phyloP scores from a whole-genome alignment of 495 filamentous ascomycete species.

The Cryomyces antarcticus region DNA sequence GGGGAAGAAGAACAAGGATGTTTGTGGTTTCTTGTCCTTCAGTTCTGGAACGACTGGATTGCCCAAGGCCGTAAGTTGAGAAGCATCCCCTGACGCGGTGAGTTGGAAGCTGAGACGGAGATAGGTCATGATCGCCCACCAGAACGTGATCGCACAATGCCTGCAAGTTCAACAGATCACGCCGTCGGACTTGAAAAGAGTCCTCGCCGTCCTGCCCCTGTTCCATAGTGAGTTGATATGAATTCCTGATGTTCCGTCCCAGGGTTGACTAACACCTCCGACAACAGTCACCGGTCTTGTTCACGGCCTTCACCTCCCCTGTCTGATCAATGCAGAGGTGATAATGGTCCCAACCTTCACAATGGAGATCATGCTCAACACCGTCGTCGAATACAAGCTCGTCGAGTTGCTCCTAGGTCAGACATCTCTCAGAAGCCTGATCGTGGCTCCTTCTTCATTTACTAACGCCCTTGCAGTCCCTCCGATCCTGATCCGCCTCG shows the following conservation, averaged over 20 bases:
- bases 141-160: slow-evolving; percentile 42
- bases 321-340: slow-evolving; percentile 34
- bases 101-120: neutral
- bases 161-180: slow-evolving; percentile 33
- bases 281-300: slow-evolving; percentile 30
- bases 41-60: slow-evolving; percentile 32
- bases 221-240: slow-evolving; percentile 24
- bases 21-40: slow-evolving; percentile 36
- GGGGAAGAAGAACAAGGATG: slow-evolving; percentile 30
- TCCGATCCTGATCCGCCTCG: slow-evolving; percentile 46
- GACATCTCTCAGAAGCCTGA: too few relatives aligned
- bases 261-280: slow-evolving; percentile 15
- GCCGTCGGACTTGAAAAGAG: slow-evolving; percentile 23
- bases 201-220: slow-evolving; percentile 32
- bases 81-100: neutral
- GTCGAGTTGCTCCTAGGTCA: slow-evolving; percentile 31
- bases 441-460: too few relatives aligned
- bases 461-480: slow-evolving; percentile 23
- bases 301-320: slow-evolving; percentile 37
- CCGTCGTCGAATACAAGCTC: slow-evolving; percentile 30
- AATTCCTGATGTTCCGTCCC: slow-evolving; percentile 7
- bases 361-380: slow-evolving; percentile 33
- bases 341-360: slow-evolving; percentile 39
- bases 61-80: slow-evolving; percentile 25
- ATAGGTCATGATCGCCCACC: slow-evolving; percentile 38